Percentiles rank a stretch among this genome's conserved stretches.
Evolutionary conservation across 1,284 basidiomycete genomes (phyloP).

Genomic region (Phellopilus nigrolimitatus): DNA sequence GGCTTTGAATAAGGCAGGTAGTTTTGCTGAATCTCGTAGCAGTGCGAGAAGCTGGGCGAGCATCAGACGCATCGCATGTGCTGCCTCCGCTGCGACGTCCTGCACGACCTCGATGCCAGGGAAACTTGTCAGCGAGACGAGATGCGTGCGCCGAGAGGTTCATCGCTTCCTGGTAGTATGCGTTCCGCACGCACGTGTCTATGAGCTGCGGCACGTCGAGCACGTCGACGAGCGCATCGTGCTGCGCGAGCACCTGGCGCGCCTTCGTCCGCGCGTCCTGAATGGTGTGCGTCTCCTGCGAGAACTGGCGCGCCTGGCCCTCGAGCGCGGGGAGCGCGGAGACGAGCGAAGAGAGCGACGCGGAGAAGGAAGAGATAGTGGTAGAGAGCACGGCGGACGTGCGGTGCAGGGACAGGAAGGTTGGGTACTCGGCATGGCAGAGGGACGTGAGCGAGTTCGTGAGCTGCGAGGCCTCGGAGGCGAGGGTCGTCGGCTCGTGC

Average conservation of each 20-base stretch:
- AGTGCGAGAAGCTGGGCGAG: slow-evolving; percentile 73
- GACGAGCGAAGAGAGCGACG: slow-evolving; percentile 64
- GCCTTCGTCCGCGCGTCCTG: slow-evolving; percentile 69
- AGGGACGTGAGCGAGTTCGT: slow-evolving; percentile 84
- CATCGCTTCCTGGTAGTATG: slow-evolving; percentile 87
- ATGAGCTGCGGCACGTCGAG: slow-evolving; percentile 87
- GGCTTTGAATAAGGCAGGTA: slow-evolving; percentile 86
- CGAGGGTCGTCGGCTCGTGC: slow-evolving; percentile 66
- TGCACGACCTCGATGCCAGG: slow-evolving; percentile 39
- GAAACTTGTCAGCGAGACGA: slow-evolving; percentile 38
- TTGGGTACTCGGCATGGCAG: slow-evolving; percentile 84
- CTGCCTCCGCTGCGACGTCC: slow-evolving; percentile 69
- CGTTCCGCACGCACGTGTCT: slow-evolving; percentile 88
- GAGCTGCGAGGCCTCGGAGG: slow-evolving; percentile 77
- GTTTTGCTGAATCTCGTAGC: slow-evolving; percentile 80
- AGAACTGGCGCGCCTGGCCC: slow-evolving; percentile 61
- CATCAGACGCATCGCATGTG: slow-evolving; percentile 70
- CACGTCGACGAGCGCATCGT: slow-evolving; percentile 86
- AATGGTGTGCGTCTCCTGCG: slow-evolving; percentile 49
- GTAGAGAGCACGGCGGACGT: slow-evolving; percentile 64
- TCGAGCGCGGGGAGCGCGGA: slow-evolving; percentile 71
- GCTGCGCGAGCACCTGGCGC: slow-evolving; percentile 79
- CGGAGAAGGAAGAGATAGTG: slow-evolving; percentile 59
- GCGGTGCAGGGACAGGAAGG: slow-evolving; percentile 78
- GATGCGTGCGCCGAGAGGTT: slow-evolving; percentile 71